These are phyloP conservation scores for Tetradesmus lagerheimii DNA, from an alignment of 139 green algal genomes.

Conservation along the genomic window DNA sequence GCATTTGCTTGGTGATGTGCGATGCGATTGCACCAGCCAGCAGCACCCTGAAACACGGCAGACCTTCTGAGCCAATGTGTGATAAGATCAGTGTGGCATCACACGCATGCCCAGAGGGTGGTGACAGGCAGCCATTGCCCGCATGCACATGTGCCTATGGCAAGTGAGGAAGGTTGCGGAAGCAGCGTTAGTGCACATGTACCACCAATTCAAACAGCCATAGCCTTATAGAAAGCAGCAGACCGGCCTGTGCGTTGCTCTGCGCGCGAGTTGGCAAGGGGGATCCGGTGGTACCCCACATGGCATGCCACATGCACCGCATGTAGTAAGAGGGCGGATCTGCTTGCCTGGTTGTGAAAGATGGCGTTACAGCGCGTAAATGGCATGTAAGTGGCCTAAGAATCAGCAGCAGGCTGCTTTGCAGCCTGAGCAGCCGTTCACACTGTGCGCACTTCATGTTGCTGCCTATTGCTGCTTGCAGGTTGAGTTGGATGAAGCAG, in stretches of 20 bases:
- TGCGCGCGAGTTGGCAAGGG: neutral
- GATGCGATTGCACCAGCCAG: neutral
- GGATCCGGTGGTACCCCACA: neutral
- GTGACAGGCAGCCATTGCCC: neutral
- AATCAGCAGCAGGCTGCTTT: neutral
- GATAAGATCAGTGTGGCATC: neutral
- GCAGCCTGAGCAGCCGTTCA: neutral
- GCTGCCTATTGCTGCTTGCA: neutral
- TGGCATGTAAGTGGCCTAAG: neutral
- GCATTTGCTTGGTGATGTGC: neutral
- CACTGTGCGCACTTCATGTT: neutral
- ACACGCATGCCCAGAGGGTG: neutral
- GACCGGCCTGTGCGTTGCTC: neutral
- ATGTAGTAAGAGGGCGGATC: neutral
- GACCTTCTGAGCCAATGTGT: neutral
- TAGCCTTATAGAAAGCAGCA: neutral
- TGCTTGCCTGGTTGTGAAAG: neutral
- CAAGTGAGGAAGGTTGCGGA: neutral
- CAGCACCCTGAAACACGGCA: neutral
- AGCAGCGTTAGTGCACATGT: neutral
- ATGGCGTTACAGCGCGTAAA: neutral
- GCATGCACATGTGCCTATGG: neutral
- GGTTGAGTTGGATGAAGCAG: conserved; percentile 10
- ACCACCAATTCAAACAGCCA: neutral
- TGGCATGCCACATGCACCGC: neutral